Conservation (phyloP, 768 basidiomycete genomes). For the Calocybe cyanea region DNA sequence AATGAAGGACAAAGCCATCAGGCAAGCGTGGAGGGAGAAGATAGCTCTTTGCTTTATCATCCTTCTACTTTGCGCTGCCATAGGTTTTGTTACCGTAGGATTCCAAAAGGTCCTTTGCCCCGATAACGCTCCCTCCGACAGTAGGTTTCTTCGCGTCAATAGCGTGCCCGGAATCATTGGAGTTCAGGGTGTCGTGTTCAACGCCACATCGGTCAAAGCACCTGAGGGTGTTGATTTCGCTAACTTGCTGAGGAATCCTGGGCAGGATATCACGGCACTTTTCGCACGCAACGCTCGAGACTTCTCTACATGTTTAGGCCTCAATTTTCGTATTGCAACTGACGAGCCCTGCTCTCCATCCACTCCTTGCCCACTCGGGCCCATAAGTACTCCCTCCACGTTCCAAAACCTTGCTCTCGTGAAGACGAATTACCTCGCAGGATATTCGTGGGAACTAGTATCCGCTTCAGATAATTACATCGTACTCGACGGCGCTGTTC, state of each 20-base stretch:
- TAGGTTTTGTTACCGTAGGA: constrained; percentile 94
- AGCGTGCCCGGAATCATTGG: constrained; percentile 61
- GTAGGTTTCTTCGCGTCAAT: constrained; percentile 53
- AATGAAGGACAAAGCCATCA: constrained; percentile 69
- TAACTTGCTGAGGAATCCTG: constrained; percentile 51
- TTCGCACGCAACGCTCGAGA: constrained; percentile 71
- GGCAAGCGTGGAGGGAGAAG: constrained; percentile 98
- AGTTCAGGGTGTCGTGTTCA: constrained; percentile 73
- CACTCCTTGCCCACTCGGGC: constrained; percentile 64
- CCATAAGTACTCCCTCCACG: constrained; percentile 53
- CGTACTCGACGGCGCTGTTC: constrained; percentile 89
- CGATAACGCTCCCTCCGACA: constrained; percentile 37
- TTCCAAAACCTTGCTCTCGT: constrained; percentile 58
- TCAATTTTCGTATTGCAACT: constrained; percentile 63
- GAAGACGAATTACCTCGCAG: constrained; percentile 67
- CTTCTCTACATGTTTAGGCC: constrained; percentile 60
- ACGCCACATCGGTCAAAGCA: constrained; percentile 55
- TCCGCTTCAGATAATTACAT: constrained; percentile 67
- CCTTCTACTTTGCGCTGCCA: constrained; percentile 63
- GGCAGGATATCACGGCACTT: constrained; percentile 86
- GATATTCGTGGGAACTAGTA: constrained; percentile 92
- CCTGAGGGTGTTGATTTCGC: constrained; percentile 55
- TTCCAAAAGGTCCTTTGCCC: constrained; percentile 93
- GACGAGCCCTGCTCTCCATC: constrained; percentile 66
- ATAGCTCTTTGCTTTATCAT: constrained; percentile 90